These are phyloP conservation scores for Neonectria faginata DNA, from an alignment of 2,329 filamentous ascomycete genomes.

Conservation along the genomic window DNA sequence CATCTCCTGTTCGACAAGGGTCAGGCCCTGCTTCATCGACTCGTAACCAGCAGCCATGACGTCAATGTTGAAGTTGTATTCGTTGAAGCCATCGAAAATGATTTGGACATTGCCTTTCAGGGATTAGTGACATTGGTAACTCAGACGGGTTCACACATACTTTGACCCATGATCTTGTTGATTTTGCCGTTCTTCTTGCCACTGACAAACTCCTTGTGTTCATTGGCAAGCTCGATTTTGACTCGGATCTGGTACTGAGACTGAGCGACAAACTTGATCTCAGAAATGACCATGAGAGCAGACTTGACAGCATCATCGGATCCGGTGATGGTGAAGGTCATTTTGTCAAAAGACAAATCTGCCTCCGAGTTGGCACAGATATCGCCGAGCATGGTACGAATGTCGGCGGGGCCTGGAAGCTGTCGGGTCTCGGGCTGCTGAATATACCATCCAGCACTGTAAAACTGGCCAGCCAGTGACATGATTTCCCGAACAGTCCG, in stretches of 20 bases:
- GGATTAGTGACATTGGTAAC: slow-evolving; percentile 37
- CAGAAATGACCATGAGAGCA: slow-evolving; percentile 92
- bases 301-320: slow-evolving; percentile 97
- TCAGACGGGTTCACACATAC: slow-evolving; percentile 50
- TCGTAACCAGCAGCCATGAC: slow-evolving; percentile 94
- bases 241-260: slow-evolving; percentile 93
- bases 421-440: slow-evolving; percentile 77
- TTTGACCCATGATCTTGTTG: slow-evolving; percentile 99
- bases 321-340: slow-evolving; percentile 92
- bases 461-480: slow-evolving; percentile 95
- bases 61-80: slow-evolving; percentile 99
- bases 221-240: slow-evolving; percentile 98
- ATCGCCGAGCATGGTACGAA: slow-evolving; percentile 91
- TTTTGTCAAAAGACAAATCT: slow-evolving; percentile 93
- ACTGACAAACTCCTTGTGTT: slow-evolving; percentile 99
- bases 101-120: slow-evolving; percentile 88
- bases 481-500: slow-evolving; percentile 96
- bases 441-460: slow-evolving; percentile 96
- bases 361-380: slow-evolving; percentile 97
- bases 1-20: slow-evolving; percentile 98
- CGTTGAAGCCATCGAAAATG: slow-evolving; percentile 98
- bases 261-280: slow-evolving; percentile 88
- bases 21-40: slow-evolving; percentile 90
- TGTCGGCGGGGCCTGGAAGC: slow-evolving; percentile 75
- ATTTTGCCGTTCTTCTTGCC: slow-evolving; percentile 99